A percentile compares a stretch with the other conserved stretches of the same genome.
Evolutionary conservation across 2,329 filamentous ascomycete species (phyloP).

Genomic region (Ustulina deusta): DNA sequence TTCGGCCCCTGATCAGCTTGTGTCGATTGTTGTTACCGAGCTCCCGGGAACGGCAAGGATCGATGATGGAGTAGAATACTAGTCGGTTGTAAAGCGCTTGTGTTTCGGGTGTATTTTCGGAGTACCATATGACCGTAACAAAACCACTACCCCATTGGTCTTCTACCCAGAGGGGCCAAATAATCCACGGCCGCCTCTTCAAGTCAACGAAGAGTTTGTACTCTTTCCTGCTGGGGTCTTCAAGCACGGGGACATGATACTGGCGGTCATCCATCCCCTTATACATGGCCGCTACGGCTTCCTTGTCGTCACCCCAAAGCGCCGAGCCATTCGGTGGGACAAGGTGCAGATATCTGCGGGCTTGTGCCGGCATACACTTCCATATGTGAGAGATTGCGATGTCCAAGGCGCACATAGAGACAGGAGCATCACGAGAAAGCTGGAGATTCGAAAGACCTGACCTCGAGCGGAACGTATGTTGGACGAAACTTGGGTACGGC

Average conservation of each 20-base stretch:
- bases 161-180: slow-evolving; percentile 49
- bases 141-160: slow-evolving; percentile 46
- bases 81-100: slow-evolving; percentile 31
- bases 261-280: slow-evolving; percentile 26
- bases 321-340: slow-evolving; percentile 44
- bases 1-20: slow-evolving; percentile 26
- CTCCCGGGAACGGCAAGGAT: slow-evolving; percentile 41
- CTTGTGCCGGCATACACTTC: slow-evolving; percentile 40
- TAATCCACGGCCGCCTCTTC: slow-evolving; percentile 41
- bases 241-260: slow-evolving; percentile 2
- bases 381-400: slow-evolving; percentile 42
- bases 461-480: slow-evolving; percentile 37
- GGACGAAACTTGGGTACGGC: slow-evolving; percentile 40
- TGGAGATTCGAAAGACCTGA: slow-evolving; percentile 46
- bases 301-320: slow-evolving; percentile 41
- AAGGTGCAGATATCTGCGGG: slow-evolving; percentile 29
- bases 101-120: background rate
- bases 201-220: slow-evolving; percentile 36
- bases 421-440: slow-evolving; percentile 41
- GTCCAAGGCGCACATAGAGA: slow-evolving; percentile 42
- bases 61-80: slow-evolving; percentile 39
- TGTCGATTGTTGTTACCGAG: slow-evolving; percentile 25
- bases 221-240: background rate
- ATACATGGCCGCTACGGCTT: slow-evolving; percentile 32
- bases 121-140: slow-evolving; percentile 42